Conservation (phyloP, 2,329 filamentous ascomycete species). For the Cladophialophora immunda region DNA sequence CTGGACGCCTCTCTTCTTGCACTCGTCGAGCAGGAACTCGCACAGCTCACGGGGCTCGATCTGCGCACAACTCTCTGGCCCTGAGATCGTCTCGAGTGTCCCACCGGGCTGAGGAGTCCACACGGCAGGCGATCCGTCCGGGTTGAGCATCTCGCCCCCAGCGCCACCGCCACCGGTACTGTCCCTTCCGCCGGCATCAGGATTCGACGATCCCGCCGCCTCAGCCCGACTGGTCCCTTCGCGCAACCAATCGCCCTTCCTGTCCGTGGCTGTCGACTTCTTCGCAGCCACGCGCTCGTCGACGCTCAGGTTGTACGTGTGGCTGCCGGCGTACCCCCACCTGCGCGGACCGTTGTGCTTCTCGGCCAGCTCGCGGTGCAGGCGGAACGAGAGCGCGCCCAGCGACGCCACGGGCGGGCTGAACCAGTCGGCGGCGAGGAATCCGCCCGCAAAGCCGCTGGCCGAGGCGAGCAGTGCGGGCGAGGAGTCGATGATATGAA, state of each 20-base stretch:
- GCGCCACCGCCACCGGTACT: neutral
- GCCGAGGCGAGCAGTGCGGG: constrained; percentile 74
- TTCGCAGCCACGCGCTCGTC: constrained; percentile 45
- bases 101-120: constrained; percentile 65
- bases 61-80: constrained; percentile 69
- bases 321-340: constrained; percentile 69
- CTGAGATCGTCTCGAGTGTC: constrained; percentile 68
- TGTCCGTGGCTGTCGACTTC: constrained; percentile 50
- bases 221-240: constrained; percentile 70
- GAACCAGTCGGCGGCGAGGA: constrained; percentile 79
- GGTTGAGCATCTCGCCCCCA: constrained; percentile 44
- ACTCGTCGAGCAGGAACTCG: constrained; percentile 68
- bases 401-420: constrained; percentile 64
- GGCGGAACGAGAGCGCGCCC: constrained; percentile 72
- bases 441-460: constrained; percentile 77
- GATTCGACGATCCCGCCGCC: constrained; percentile 50
- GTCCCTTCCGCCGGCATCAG: constrained; percentile 2
- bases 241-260: constrained; percentile 71
- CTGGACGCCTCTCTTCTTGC: constrained; percentile 67
- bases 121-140: constrained; percentile 63
- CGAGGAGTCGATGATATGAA: constrained; percentile 67
- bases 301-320: constrained; percentile 64
- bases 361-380: constrained; percentile 72
- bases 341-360: constrained; percentile 64
- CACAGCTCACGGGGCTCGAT: constrained; percentile 74